Conservation (phyloP, 495 filamentous ascomycete genomes). For the Coniosporium apollinis region DNA sequence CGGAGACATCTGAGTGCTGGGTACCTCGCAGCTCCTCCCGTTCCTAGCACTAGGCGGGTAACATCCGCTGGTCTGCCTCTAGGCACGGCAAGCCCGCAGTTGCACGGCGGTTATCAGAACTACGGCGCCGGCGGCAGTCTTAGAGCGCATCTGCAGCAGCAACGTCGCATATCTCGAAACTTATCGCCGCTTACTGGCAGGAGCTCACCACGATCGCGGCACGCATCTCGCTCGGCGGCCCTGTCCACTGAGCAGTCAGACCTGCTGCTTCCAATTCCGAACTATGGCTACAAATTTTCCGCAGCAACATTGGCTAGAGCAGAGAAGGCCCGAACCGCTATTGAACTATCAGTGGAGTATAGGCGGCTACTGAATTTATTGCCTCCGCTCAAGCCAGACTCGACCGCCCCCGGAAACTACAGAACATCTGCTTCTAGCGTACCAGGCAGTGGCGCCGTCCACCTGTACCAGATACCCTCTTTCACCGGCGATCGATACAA, state of each 20-base stretch:
- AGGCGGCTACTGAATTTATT: slow-evolving; percentile 56
- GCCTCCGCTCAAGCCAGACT: slow-evolving; percentile 45
- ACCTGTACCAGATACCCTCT: slow-evolving; percentile 16
- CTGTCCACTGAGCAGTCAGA: neutral
- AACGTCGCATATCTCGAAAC: slow-evolving; percentile 39
- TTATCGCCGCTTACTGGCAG: slow-evolving; percentile 36
- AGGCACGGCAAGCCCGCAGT: slow-evolving; percentile 11
- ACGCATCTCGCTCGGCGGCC: slow-evolving; percentile 8
- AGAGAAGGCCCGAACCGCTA: slow-evolving; percentile 58
- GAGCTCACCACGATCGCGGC: slow-evolving; percentile 4
- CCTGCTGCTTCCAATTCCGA: neutral
- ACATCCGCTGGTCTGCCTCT: slow-evolving; percentile 33
- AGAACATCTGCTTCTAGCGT: slow-evolving; percentile 11
- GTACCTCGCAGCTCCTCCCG: slow-evolving; percentile 9
- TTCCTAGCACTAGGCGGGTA: slow-evolving; percentile 33
- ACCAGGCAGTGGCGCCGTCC: slow-evolving; percentile 14
- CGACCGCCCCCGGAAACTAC: slow-evolving; percentile 19
- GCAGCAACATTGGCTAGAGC: slow-evolving; percentile 60
- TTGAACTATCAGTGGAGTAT: slow-evolving; percentile 70
- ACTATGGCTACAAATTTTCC: slow-evolving; percentile 42
- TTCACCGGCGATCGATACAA: slow-evolving; percentile 11
- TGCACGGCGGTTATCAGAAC: slow-evolving; percentile 8
- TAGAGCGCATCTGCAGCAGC: slow-evolving; percentile 47
- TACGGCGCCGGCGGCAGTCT: slow-evolving; percentile 34
- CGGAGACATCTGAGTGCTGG: slow-evolving; percentile 32